Evolutionary conservation across 495 filamentous ascomycete genomes (phyloP), one percentile per base, ranked within the genome.

Genomic region (Delitschia confertaspora): DNA sequence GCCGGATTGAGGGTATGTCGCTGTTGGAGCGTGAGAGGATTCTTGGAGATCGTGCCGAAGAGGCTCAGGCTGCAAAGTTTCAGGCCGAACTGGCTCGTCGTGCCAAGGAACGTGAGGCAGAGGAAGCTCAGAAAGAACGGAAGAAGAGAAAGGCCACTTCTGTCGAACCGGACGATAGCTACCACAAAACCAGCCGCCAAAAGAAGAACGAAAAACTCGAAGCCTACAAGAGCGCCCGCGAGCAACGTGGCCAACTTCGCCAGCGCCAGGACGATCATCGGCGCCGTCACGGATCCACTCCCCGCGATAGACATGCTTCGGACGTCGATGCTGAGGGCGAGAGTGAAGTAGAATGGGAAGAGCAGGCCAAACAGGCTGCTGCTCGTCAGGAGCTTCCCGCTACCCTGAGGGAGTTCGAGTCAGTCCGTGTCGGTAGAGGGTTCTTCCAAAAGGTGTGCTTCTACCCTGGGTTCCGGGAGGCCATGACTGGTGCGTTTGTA

Each of bases 1-100:
- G 72, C 14, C 72, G 81, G 20, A 89, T 99, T 40, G 79, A 88
- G 72, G 77, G 74, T 21, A 80, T 95, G 75, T 79, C 88, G 2
- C 87, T 95, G 59, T 78, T 95, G 19, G 76, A 88, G 55, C 83
- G 91, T 33, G 91, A 99, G 62, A 74, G 84, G 57, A 73, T 94
- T 36, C 75, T 99, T 6, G 88, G 88, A 17, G 85, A 89, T 46
- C 85, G 93, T 49, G 80, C 80, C n/a, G 75, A 83, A 41, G 75
- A 86, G 59, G 75, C 82, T 30, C 82, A 89, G 47, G 80, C 80
- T 23, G 75, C 83, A 48, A 73, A 80, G 47, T 88, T 94, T 64
- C 83, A 93, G 55, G 71, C 80, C 10, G 76, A 86, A 45, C 76
- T 98, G n/a, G 82, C 85, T 22, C 82, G 80, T 49, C 72, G 45